phyloP scores from a whole-genome alignment of 2,329 filamentous ascomycete genomes.

The Pseudogymnoascus sp. region DNA sequence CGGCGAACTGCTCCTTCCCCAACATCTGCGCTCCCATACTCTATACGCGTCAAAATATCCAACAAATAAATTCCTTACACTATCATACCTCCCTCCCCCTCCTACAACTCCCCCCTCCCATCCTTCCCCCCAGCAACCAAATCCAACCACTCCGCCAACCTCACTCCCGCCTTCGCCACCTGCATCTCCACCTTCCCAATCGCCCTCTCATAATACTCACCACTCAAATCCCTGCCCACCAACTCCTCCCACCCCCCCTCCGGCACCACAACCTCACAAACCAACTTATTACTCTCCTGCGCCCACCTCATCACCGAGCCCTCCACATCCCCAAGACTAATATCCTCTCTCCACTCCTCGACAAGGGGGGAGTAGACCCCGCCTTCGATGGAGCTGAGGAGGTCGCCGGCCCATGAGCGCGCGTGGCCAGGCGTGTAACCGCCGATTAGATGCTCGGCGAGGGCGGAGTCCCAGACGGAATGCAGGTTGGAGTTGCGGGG shows the following conservation, averaged over 20 bases:
- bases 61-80: not conserved
- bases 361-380: slow-evolving; percentile 46
- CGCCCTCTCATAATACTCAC: slow-evolving; percentile 54
- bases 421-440: slow-evolving; percentile 43
- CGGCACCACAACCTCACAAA: slow-evolving; percentile 54
- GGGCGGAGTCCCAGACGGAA: slow-evolving; percentile 64
- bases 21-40: not conserved
- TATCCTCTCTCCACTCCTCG: slow-evolving; percentile 46
- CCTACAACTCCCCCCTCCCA: slow-evolving; percentile 11
- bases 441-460: slow-evolving; percentile 56
- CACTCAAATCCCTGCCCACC: slow-evolving; percentile 48
- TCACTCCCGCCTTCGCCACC: slow-evolving; percentile 59
- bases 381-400: slow-evolving; percentile 44
- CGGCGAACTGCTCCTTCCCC: not conserved
- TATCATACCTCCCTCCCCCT: not conserved
- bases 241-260: slow-evolving; percentile 49
- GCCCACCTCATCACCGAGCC: slow-evolving; percentile 56
- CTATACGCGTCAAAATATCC: not conserved
- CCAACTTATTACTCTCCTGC: slow-evolving; percentile 49
- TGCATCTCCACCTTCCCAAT: slow-evolving; percentile 57
- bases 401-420: slow-evolving; percentile 45
- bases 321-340: slow-evolving; percentile 45
- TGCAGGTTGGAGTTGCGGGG: slow-evolving; percentile 55
- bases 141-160: slow-evolving; percentile 59
- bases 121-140: slow-evolving; percentile 39